Base-by-base conservation (phyloP, 768 basidiomycete species). In the Rhizopogon vinicolor region DNA sequence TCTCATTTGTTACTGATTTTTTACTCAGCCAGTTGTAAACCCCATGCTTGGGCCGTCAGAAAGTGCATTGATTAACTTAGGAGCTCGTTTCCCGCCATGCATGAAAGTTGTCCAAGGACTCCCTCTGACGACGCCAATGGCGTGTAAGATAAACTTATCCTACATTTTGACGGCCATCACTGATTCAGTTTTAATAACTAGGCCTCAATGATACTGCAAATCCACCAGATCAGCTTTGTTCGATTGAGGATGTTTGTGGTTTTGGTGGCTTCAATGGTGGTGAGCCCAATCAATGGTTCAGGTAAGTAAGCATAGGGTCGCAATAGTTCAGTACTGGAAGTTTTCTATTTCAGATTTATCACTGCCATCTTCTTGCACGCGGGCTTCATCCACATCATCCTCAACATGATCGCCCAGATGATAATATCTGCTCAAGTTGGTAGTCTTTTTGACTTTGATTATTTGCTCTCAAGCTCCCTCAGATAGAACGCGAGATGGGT, bases 401-500 rank as follows among this genome's bases (percentile, higher is more conserved):
- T 99, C 57, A 99, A 99, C 66, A 89, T 98, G 86, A 67, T 95
- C 29, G 94, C 87, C 13, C 95, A 96, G 62, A 68, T 89, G 54
- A 83, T 81, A 0, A 73, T 89, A n/a, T 88, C 87, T 7, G 89
- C 87, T 37, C 86, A 90, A 71, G 91, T 89, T 53, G 52, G 45
- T 53, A 19, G 9, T 44, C 29, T 14, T 19, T 28, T 3, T 13
- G 39, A 37, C 33, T 12, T 53, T 37, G 25, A 31, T 3, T 12
- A 16, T 10, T 45, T 46, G 44, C 44, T 31, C 52, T 61, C 6
- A 63, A 6, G 0, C 22, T 43, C 54, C n/a, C 52, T 50, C 61
- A 93, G 85, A 85, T 96, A 54, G 93, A 97, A 66, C 77, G 86
- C 55, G 92, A 94, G 63, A 93, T 97, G 90, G 93, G 93, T 8